phyloP scores from a whole-genome alignment of 192 early-diverging fungal genomes.

The Coemansia sp. region DNA sequence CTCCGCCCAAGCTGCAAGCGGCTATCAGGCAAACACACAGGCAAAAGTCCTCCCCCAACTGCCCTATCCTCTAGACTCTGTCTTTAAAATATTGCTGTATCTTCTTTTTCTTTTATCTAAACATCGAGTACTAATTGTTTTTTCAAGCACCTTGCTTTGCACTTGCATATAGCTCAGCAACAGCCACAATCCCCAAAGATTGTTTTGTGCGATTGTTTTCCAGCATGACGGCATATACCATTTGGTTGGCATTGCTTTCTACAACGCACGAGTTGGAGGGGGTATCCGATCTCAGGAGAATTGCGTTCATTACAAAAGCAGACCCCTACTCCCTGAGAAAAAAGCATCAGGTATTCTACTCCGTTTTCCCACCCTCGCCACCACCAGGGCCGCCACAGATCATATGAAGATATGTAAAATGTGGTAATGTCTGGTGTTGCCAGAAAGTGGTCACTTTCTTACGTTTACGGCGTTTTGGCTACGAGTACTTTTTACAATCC shows the following conservation, averaged over 20 bases:
- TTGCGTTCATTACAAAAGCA: not conserved
- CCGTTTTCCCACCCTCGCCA: not conserved
- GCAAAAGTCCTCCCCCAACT: constrained; percentile 5
- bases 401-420: not conserved
- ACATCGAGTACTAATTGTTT: no score
- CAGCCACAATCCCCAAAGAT: no score
- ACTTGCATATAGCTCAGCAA: no score
- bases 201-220: no score
- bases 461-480: not conserved
- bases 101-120: not conserved
- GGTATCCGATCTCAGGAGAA: no score
- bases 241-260: no score
- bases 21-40: constrained; percentile 7
- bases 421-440: not conserved
- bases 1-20: constrained; percentile 11
- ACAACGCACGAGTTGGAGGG: no score
- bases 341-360: not conserved
- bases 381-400: not conserved
- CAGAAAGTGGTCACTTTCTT: not conserved
- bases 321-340: constrained; percentile 5
- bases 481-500: not conserved
- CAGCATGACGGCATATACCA: no score
- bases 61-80: constrained; percentile 22
- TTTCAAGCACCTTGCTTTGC: no score
- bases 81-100: not conserved